A percentile compares a stretch with the other conserved stretches of the same genome.
Evolutionary conservation across 1,139 yeast species (phyloP).

Genomic region (Ashbya aceris): DNA sequence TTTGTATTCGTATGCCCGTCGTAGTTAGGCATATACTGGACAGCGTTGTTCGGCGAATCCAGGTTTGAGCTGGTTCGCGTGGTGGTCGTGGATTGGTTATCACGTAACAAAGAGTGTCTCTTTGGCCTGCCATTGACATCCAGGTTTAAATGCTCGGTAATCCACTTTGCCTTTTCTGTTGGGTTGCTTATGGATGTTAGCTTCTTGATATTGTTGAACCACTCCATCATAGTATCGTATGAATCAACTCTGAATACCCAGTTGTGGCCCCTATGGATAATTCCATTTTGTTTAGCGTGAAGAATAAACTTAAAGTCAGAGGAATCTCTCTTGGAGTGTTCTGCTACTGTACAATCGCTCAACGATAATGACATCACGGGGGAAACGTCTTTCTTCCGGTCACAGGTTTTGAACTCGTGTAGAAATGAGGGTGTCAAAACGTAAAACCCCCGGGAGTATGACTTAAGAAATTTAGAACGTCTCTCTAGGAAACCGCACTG

Average conservation of each 20-base stretch:
- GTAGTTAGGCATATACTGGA: conserved; percentile 5
- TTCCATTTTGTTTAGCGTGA: conserved; percentile 62
- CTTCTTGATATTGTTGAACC: conserved; percentile 72
- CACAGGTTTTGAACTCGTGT: conserved; percentile 83
- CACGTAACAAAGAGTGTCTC: conserved; percentile 3
- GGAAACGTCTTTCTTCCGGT: conserved; percentile 71
- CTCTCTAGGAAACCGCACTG: conserved; percentile 80
- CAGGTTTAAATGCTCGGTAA: conserved; percentile 17
- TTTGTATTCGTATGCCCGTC: conserved; percentile 8
- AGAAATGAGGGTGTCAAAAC: conserved; percentile 80
- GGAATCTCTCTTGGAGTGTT: conserved; percentile 68
- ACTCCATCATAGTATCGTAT: conserved; percentile 65
- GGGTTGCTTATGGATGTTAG: conserved; percentile 34
- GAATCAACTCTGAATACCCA: conserved; percentile 88
- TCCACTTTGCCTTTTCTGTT: conserved; percentile 22
- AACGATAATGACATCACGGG: conserved; percentile 84
- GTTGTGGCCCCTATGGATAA: conserved; percentile 70
- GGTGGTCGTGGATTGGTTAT: conserved; percentile 2
- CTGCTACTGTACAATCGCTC: conserved; percentile 72
- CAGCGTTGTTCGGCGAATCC: conserved; percentile 2
- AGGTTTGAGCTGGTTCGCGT: conserved; percentile 2
- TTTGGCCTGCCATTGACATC: conserved; percentile 15
- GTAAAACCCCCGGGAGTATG: conserved; percentile 84
- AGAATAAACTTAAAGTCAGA: conserved; percentile 74
- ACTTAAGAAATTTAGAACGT: conserved; percentile 80